Evolutionary conservation across 306 rosid genomes (phyloP).

Genomic region (Albizia julibrissin): DNA sequence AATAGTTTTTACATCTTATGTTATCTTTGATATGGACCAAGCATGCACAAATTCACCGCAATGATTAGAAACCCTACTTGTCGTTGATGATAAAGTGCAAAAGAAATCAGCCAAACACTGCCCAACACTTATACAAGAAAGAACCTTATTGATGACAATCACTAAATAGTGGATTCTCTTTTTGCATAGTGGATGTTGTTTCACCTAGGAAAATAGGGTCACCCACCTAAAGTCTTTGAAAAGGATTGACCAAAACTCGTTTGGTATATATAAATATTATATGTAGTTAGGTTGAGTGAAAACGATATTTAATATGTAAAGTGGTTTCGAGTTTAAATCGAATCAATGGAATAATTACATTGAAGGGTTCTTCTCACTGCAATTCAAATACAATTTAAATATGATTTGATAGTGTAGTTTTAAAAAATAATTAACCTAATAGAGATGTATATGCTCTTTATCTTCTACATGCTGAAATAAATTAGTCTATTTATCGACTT

Average conservation of each 20-base stretch:
- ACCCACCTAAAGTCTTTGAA: background rate
- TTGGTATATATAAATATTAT: background rate
- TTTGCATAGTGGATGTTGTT: background rate
- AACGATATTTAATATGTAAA: background rate
- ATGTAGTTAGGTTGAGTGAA: background rate
- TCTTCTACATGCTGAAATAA: too few species aligned
- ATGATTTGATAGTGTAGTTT: background rate
- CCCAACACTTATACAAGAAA: background rate
- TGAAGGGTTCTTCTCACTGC: background rate
- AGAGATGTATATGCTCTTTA: too few species aligned
- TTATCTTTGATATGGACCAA: background rate
- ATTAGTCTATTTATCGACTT: too few species aligned
- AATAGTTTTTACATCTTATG: background rate
- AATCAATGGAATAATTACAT: background rate
- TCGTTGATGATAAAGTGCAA: constrained; percentile 8
- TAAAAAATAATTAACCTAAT: background rate
- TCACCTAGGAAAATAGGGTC: background rate
- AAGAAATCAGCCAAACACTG: constrained; percentile 3
- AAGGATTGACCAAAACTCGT: background rate
- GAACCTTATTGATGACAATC: background rate
- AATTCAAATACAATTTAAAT: background rate
- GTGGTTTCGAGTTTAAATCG: background rate
- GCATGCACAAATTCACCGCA: background rate
- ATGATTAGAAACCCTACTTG: background rate
- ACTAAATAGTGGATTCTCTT: background rate